Conservation (phyloP, 2,329 filamentous ascomycete species). For the Epichloe coenophiala region DNA sequence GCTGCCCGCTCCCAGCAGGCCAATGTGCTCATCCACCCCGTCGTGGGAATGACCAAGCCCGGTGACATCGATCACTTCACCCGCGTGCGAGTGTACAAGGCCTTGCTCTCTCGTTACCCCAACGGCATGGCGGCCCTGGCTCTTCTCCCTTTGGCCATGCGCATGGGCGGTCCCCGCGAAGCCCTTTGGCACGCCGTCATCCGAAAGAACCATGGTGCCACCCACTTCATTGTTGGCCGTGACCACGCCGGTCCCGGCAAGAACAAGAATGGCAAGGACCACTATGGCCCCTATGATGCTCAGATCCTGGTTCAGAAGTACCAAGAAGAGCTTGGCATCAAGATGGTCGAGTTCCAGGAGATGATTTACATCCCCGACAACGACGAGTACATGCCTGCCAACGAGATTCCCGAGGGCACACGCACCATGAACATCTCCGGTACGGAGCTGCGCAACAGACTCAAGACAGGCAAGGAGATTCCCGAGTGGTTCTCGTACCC, state of each 20-base stretch:
- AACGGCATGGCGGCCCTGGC: slow-evolving; percentile 98
- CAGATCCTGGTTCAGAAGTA: slow-evolving; percentile 95
- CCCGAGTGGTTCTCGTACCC: slow-evolving; percentile 99
- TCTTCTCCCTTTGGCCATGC: slow-evolving; percentile 91
- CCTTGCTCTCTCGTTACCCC: slow-evolving; percentile 87
- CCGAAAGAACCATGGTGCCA: slow-evolving; percentile 98
- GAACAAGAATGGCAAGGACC: slow-evolving; percentile 93
- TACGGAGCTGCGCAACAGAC: slow-evolving; percentile 81
- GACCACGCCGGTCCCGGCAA: slow-evolving; percentile 97
- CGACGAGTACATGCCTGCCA: slow-evolving; percentile 89
- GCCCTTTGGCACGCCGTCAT: slow-evolving; percentile 99
- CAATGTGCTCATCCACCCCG: slow-evolving; percentile 97
- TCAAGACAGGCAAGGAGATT: slow-evolving; percentile 85
- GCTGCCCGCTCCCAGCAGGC: slow-evolving; percentile 91
- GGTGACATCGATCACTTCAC: slow-evolving; percentile 99
- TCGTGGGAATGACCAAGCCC: slow-evolving; percentile 96
- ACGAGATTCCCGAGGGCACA: slow-evolving; percentile 72
- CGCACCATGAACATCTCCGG: slow-evolving; percentile 81
- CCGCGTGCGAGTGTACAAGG: slow-evolving; percentile 96
- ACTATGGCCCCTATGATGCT: slow-evolving; percentile 96
- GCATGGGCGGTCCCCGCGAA: slow-evolving; percentile 96
- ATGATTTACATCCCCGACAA: slow-evolving; percentile 97
- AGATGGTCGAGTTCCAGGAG: slow-evolving; percentile 98
- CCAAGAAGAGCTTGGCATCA: slow-evolving; percentile 89
- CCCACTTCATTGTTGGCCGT: slow-evolving; percentile 97